Percentiles rank a stretch among this genome's conserved stretches.
These are phyloP conservation scores for Cryptococcus amylolentus DNA, from an alignment of 1,284 basidiomycete species.

Conservation along the genomic window DNA sequence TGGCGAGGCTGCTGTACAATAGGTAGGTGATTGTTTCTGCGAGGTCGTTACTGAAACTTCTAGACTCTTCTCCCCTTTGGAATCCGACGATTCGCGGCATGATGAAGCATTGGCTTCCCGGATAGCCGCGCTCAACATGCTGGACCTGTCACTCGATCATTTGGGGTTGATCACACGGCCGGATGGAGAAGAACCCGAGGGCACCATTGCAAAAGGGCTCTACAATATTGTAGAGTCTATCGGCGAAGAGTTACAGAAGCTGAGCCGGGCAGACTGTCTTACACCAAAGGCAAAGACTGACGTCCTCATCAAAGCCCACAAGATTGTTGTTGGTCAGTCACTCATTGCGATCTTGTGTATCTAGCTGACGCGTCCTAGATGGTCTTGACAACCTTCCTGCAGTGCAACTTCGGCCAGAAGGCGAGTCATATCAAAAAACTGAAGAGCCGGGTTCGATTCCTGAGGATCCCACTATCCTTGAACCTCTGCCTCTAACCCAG, in stretches of 20 bases:
- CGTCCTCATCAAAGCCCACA: constrained; percentile 75
- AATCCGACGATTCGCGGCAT: constrained; percentile 74
- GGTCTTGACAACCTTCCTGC: constrained; percentile 43
- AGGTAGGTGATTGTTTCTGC: constrained; percentile 48
- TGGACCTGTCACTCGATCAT: constrained; percentile 80
- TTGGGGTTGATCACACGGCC: constrained; percentile 71
- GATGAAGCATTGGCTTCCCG: constrained; percentile 83
- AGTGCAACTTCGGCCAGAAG: constrained; percentile 47
- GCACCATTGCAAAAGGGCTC: constrained; percentile 56
- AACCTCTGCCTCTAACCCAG: constrained; percentile 3
- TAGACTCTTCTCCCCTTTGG: constrained; percentile 63
- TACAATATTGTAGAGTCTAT: constrained; percentile 66
- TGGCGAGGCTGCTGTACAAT: constrained; percentile 71
- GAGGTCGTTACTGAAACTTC: not conserved
- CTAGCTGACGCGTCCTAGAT: constrained; percentile 19
- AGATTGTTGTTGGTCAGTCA: constrained; percentile 60
- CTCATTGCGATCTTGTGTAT: not conserved
- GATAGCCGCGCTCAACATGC: constrained; percentile 82
- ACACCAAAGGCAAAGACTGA: constrained; percentile 75
- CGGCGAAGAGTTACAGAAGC: constrained; percentile 68
- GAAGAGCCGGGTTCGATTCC: not conserved
- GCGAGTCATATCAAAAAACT: constrained; percentile 41
- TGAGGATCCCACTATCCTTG: constrained; percentile 1
- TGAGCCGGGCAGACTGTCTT: constrained; percentile 59
- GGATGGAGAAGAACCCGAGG: constrained; percentile 49